These are phyloP conservation scores for Tetragonia tetragonoides DNA, from an alignment of 148 eudicot species.

Conservation along the genomic window DNA sequence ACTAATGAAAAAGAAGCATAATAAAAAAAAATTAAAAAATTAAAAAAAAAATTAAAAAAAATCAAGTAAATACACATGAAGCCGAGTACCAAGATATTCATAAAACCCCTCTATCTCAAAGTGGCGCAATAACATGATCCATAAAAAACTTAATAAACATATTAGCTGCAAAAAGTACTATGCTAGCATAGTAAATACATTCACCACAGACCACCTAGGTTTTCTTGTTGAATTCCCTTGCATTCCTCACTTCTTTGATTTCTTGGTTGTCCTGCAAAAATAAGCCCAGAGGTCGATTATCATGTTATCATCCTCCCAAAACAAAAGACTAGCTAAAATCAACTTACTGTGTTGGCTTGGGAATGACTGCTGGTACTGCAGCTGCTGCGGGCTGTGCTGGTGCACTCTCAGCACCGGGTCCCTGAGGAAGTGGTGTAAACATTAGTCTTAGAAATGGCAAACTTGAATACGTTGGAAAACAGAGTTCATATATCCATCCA, in stretches of 20 bases:
- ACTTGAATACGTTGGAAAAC: no score
- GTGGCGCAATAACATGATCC: conserved; percentile 25
- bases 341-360: conserved; percentile 35
- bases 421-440: conserved; percentile 24
- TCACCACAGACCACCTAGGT: conserved; percentile 24
- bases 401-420: conserved; percentile 52
- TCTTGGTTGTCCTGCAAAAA: conserved; percentile 31
- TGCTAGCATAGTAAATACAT: conserved; percentile 26
- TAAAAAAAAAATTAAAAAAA: background rate
- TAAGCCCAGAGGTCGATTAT: background rate
- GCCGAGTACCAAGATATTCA: conserved; percentile 23
- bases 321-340: background rate
- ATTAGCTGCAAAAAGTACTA: conserved; percentile 31
- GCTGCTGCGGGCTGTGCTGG: conserved; percentile 31
- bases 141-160: conserved; percentile 19
- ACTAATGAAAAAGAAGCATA: no score
- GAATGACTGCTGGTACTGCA: conserved; percentile 41
- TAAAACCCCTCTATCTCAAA: conserved; percentile 21
- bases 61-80: conserved; percentile 21
- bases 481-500: background rate
- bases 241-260: conserved; percentile 35
- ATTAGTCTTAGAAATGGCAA: background rate
- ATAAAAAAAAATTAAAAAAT: background rate
- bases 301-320: background rate
- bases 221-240: conserved; percentile 7